phyloP scores from a whole-genome alignment of 2,329 filamentous ascomycete species.

The Exophiala xenobiotica region DNA sequence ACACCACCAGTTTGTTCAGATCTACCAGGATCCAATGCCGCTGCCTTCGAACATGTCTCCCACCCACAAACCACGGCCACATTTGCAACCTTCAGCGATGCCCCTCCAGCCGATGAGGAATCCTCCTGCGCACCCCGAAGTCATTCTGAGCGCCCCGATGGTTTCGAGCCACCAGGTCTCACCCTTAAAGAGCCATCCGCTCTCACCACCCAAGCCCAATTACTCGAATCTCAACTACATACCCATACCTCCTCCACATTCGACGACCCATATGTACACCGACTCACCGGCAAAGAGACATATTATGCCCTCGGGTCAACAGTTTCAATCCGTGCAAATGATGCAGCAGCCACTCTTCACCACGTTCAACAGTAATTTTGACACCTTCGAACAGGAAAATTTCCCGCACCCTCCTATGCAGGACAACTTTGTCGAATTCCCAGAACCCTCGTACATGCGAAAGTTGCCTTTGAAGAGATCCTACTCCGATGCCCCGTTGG shows the following conservation, averaged over 20 bases:
- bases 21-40: constrained; percentile 57
- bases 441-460: constrained; percentile 46
- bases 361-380: constrained; percentile 45
- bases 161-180: constrained; percentile 40
- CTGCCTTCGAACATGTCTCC: constrained; percentile 39
- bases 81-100: constrained; percentile 55
- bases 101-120: constrained; percentile 37
- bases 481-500: constrained; percentile 70
- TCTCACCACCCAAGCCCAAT: constrained; percentile 54
- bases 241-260: constrained; percentile 54
- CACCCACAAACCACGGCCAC: constrained; percentile 37
- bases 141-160: constrained; percentile 64
- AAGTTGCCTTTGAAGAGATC: constrained; percentile 56
- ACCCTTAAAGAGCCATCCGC: constrained; percentile 69
- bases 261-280: constrained; percentile 43
- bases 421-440: constrained; percentile 49
- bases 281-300: constrained; percentile 51
- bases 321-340: constrained; percentile 38
- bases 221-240: constrained; percentile 62
- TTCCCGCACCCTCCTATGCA: constrained; percentile 41
- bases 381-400: constrained; percentile 51
- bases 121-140: constrained; percentile 55
- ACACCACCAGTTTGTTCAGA: constrained; percentile 53
- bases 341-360: constrained; percentile 49
- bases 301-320: constrained; percentile 35